These are phyloP conservation scores for Rhinocladiella similis DNA, from an alignment of 2,329 filamentous ascomycete genomes.

Conservation along the genomic window DNA sequence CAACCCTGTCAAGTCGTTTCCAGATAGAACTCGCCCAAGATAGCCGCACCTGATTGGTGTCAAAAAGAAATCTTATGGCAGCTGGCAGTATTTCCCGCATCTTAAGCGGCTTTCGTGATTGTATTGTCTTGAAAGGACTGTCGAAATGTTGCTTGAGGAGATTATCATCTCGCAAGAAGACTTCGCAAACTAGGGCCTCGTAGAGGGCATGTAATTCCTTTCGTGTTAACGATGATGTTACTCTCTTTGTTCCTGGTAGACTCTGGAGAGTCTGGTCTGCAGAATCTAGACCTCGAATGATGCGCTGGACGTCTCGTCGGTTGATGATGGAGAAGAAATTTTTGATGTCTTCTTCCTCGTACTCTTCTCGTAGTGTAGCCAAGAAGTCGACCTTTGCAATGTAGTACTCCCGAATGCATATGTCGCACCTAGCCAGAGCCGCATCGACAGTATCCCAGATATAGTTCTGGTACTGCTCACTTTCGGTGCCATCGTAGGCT, in stretches of 20 bases:
- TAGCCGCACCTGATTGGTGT: slow-evolving; percentile 62
- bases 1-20: slow-evolving; percentile 62
- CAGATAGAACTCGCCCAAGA: slow-evolving; percentile 70
- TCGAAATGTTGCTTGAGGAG: slow-evolving; percentile 67
- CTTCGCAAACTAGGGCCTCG: slow-evolving; percentile 81
- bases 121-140: slow-evolving; percentile 76
- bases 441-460: slow-evolving; percentile 60
- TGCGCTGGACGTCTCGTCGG: slow-evolving; percentile 61
- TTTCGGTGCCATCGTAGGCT: slow-evolving; percentile 63
- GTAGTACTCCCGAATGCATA: slow-evolving; percentile 74
- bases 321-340: slow-evolving; percentile 59
- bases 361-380: slow-evolving; percentile 60
- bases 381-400: slow-evolving; percentile 64
- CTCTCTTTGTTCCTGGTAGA: slow-evolving; percentile 52
- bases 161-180: slow-evolving; percentile 64
- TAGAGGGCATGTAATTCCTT: slow-evolving; percentile 78
- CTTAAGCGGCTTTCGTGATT: slow-evolving; percentile 75
- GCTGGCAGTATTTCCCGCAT: slow-evolving; percentile 75
- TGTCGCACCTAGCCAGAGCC: slow-evolving; percentile 64
- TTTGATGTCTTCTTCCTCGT: slow-evolving; percentile 48
- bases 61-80: slow-evolving; percentile 82
- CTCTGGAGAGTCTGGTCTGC: slow-evolving; percentile 56
- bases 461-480: slow-evolving; percentile 59
- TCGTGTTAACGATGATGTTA: slow-evolving; percentile 52
- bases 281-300: slow-evolving; percentile 59